Conservation (phyloP, 331 rosid genomes). For the Malus hybrid region DNA sequence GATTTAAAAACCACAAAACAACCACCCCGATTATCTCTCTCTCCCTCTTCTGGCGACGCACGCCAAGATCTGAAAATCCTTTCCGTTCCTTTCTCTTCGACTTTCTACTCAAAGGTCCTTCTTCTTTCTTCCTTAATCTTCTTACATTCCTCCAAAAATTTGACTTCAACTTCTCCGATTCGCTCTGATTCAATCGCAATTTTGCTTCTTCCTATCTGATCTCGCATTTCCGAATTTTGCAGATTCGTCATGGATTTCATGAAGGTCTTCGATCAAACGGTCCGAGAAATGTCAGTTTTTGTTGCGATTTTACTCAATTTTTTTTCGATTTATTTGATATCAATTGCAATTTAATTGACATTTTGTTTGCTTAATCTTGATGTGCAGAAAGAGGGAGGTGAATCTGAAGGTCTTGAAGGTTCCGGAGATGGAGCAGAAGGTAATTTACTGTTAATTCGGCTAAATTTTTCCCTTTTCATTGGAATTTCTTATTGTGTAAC, state of each 20-base stretch:
- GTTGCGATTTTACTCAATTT: constrained; percentile 7
- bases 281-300: constrained; percentile 82
- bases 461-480: not conserved
- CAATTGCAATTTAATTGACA: not conserved
- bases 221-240: constrained; percentile 12
- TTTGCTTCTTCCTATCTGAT: not conserved
- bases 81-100: not conserved
- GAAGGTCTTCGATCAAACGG: constrained; percentile 98
- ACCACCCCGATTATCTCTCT: not conserved
- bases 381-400: constrained; percentile 93
- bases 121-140: not conserved
- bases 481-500: not conserved
- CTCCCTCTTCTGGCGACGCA: not conserved
- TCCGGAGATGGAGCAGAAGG: constrained; percentile 99
- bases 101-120: not conserved
- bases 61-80: constrained; percentile 15
- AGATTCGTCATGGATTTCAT: constrained; percentile 92
- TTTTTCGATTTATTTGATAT: not conserved
- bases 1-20: not conserved
- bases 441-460: not conserved
- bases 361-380: constrained; percentile 6
- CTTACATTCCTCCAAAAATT: too few relatives aligned
- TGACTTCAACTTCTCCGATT: not conserved
- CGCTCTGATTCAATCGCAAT: constrained; percentile 2
- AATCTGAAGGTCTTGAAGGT: constrained; percentile 96